Base-by-base conservation (phyloP, 2,329 filamentous ascomycete species). In the Paraphaeosphaeria sporulosa region DNA sequence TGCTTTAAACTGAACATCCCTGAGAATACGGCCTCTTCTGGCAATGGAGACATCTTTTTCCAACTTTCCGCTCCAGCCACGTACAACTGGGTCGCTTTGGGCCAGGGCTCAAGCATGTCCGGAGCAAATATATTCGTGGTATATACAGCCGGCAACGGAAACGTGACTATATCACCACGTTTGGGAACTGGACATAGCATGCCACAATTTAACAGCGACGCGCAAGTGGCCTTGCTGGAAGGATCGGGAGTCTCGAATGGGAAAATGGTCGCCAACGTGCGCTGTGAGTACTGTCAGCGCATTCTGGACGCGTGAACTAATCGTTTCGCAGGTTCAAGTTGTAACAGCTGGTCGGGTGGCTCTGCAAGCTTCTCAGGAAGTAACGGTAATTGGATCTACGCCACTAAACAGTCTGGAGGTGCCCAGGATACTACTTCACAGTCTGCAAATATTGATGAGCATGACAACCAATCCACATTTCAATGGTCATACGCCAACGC, bases 41-140 rank as follows among this genome's bases (percentile, higher is more conserved):
- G 82, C 13, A 78, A 67, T 36, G 85, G 86, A 23, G 83, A 87
- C 61, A 83, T 89, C 55, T 88, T 82, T 73, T 83, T 88, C 67
- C 85, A 86, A 60, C 79, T 89, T 52, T 82, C 80, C 48, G 84
- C 83, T 3, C 85, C 86, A 1, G 81, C 79, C 43, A 78, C 71
- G 6, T 81, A 85, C 68, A 73, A 82, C 73, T 89, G 84, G 83
- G 80, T 86, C 36, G 83, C 80, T 3, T 71, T 88, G 3, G 86
- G 85, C 8, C 85, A 87, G 69, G 86, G 86, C 27, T 76, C 65
- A 1, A 64, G 71, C 21, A 89, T 88, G 86, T 64, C 72, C 17
- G 82, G 81, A 23, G 73, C 86, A 6, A 86, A 87, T 70, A 87
- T 89, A 49, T 87, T 88, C 68, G 76, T 88, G 46, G 78, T 87